These are phyloP conservation scores for Pichia inconspicua DNA, from an alignment of 1,139 yeast genomes.

Conservation along the genomic window DNA sequence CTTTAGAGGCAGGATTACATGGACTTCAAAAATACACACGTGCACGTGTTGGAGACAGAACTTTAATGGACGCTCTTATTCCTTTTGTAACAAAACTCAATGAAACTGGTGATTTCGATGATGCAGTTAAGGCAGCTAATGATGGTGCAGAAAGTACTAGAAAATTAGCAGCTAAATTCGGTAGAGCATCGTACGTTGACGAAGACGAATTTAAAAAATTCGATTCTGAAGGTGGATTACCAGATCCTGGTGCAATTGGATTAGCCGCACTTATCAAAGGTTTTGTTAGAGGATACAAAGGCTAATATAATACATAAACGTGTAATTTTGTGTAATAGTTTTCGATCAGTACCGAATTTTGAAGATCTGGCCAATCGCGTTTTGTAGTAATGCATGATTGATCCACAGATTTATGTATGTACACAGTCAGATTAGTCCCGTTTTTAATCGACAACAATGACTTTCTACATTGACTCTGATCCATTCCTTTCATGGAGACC, in stretches of 20 bases:
- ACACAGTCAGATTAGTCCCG: too few relatives aligned
- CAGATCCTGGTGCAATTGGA: constrained; percentile 94
- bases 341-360: too few relatives aligned
- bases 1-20: constrained; percentile 46
- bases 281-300: constrained; percentile 25
- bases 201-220: constrained; percentile 44
- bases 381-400: too few relatives aligned
- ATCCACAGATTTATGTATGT: too few relatives aligned
- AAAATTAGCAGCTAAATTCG: constrained; percentile 73
- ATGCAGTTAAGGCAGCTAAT: constrained; percentile 62
- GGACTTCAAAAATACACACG: constrained; percentile 73
- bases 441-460: not conserved
- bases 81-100: constrained; percentile 69
- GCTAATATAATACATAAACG: too few relatives aligned
- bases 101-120: constrained; percentile 38
- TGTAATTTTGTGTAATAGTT: too few relatives aligned
- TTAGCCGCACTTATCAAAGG: constrained; percentile 62
- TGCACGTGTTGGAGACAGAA: constrained; percentile 86
- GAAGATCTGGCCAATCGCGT: too few relatives aligned
- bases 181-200: constrained; percentile 85
- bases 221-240: constrained; percentile 51
- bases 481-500: constrained; percentile 41
- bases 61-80: constrained; percentile 78
- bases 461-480: constrained; percentile 30
- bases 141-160: constrained; percentile 73